Conservation (phyloP, 2,329 filamentous ascomycete species). For the Cladosporium sp. region DNA sequence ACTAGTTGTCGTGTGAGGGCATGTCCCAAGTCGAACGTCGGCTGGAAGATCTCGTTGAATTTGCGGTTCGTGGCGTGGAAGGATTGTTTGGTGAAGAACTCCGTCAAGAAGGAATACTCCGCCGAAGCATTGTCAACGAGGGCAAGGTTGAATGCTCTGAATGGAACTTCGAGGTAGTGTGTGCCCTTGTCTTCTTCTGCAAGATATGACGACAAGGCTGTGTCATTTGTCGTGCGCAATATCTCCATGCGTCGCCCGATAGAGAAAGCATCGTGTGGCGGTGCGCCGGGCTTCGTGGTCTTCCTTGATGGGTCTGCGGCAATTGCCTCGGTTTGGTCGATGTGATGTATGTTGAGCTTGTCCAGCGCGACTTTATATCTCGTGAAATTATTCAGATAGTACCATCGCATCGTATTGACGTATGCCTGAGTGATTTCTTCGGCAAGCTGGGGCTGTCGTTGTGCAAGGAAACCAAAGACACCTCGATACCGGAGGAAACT, state of each 20-base stretch:
- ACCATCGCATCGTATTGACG: constrained; percentile 98
- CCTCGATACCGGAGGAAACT: constrained; percentile 87
- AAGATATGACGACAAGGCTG: constrained; percentile 80
- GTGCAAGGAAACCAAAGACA: constrained; percentile 79
- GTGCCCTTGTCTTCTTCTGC: constrained; percentile 85
- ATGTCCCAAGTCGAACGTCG: constrained; percentile 83
- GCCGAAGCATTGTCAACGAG: constrained; percentile 90
- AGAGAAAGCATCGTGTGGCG: constrained; percentile 80
- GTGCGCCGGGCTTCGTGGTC: constrained; percentile 27
- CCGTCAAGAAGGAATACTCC: constrained; percentile 89
- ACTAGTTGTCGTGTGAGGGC: constrained; percentile 73
- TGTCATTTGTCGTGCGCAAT: constrained; percentile 69
- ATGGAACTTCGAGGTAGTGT: constrained; percentile 87
- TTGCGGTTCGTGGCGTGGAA: constrained; percentile 77
- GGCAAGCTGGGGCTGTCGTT: constrained; percentile 77
- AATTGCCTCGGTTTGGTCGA: constrained; percentile 82
- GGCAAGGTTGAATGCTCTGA: constrained; percentile 92
- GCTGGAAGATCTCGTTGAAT: constrained; percentile 85
- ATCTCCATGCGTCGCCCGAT: constrained; percentile 83
- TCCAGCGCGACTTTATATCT: constrained; percentile 82
- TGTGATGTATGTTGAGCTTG: constrained; percentile 76
- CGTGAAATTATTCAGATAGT: constrained; percentile 87
- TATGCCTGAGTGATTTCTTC: constrained; percentile 92
- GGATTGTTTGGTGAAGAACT: constrained; percentile 81
- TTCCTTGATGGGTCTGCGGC: constrained; percentile 60